Base-by-base conservation (phyloP, 768 basidiomycete genomes). In the Phylloporus sp. region DNA sequence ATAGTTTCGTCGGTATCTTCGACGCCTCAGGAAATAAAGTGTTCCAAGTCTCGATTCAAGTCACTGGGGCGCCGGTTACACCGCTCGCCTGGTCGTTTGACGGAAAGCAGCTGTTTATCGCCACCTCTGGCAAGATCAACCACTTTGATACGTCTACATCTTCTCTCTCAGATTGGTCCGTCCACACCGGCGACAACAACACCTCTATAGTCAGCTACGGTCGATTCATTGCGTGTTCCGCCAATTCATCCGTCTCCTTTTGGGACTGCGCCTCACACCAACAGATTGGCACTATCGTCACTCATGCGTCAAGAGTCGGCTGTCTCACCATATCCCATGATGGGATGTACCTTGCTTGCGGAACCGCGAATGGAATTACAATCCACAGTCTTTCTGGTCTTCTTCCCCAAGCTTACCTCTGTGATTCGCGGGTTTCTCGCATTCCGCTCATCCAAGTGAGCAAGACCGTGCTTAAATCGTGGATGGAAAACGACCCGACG, bases 271-370 rank as follows among this genome's bases (percentile, higher is more conserved):
- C 31, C 13, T 52, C 51, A 11, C 29, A 36, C 24, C 28, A 35
- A 9, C 35, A 29, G 16, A 43, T 49, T 36, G 35, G 42, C 26
- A 12, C 1, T 20, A 12, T 38, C 43, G 4, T 50, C 43, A 7
- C 23, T 22, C 42, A 45, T n/a, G 1, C 42, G 2, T n/a, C 31
- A 5, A 6, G 5, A 1, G 31, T 51, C 3, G 7, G 7, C 16
- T 41, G n/a, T 26, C 34, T 56, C 23, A 13, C 55, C 8, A 31
- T 56, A 29, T 56, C 55, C n/a, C 31, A 29, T 29, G 39, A 52
- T 22, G 47, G 43, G 29, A 52, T 20, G 50, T 45, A 45, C 31
- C 50, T 56, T 20, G 55, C 46, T 34, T 56, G 55, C 26, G 55
- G 42, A 27, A n/a, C n/a, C 38, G 23, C n/a, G 36, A 28, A 8